Conservation (phyloP, 768 basidiomycete species). For the Kwoniella sp. region DNA sequence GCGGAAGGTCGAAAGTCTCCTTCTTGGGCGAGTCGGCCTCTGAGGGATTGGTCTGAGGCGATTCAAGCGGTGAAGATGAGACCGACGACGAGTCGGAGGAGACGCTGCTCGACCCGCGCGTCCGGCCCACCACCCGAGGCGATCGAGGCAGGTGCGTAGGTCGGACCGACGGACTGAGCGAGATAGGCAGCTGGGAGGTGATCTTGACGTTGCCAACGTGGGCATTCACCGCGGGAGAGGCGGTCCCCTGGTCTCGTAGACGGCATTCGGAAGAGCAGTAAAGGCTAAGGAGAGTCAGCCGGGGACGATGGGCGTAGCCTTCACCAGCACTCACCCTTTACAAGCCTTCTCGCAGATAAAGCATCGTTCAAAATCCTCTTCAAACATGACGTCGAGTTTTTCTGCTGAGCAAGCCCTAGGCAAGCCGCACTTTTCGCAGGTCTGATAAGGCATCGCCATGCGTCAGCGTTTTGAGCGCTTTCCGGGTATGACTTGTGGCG, state of each 20-base stretch:
- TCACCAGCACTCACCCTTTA: constrained; percentile 31
- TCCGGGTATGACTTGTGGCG: neutral
- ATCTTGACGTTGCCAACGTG: constrained; percentile 22
- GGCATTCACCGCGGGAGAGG: constrained; percentile 14
- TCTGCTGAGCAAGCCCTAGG: constrained; percentile 7
- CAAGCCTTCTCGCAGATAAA: constrained; percentile 40
- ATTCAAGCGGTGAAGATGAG: constrained; percentile 37
- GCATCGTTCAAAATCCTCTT: constrained; percentile 40
- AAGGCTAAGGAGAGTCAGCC: constrained; percentile 25
- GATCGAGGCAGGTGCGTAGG: constrained; percentile 25
- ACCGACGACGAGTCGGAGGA: constrained; percentile 32
- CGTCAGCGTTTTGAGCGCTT: constrained; percentile 3
- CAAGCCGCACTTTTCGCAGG: constrained; percentile 16
- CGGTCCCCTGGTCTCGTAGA: constrained; percentile 32
- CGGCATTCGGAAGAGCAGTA: constrained; percentile 45
- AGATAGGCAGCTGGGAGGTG: constrained; percentile 30
- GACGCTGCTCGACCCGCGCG: constrained; percentile 1
- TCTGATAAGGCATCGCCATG: constrained; percentile 6
- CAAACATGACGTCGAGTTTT: constrained; percentile 34
- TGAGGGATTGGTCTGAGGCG: constrained; percentile 33
- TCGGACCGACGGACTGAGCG: constrained; percentile 30
- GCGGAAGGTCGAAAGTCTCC: constrained; percentile 44
- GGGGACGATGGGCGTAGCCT: neutral
- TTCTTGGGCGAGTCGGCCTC: constrained; percentile 37
- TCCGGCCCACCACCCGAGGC: constrained; percentile 23